These are phyloP conservation scores for Rhodomyrtus psidioides DNA, from an alignment of 441 rosid species.

Conservation along the genomic window DNA sequence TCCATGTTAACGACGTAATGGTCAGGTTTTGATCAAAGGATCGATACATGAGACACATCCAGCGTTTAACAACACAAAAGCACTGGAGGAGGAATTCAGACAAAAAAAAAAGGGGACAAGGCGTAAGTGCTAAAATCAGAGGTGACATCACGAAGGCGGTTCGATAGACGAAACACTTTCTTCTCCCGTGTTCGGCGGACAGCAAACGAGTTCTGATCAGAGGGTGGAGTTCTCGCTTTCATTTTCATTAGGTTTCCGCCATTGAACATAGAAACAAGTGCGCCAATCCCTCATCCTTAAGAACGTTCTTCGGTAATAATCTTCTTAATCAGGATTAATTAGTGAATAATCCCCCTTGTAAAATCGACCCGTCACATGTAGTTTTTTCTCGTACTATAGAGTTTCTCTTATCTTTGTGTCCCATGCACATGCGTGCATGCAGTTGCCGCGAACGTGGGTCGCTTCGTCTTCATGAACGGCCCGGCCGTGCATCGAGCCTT, in stretches of 20 bases:
- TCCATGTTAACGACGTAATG: neutral
- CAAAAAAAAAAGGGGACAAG: neutral
- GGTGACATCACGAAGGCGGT: too few species aligned
- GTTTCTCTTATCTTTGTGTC: neutral
- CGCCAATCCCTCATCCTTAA: neutral
- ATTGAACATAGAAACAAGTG: neutral
- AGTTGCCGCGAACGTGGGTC: neutral
- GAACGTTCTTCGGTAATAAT: neutral
- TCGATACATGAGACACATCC: neutral
- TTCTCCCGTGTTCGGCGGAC: neutral
- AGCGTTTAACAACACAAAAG: neutral
- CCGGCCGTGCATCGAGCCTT: neutral
- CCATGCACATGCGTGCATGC: neutral
- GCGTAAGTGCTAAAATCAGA: fast-evolving
- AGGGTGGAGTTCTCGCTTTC: neutral
- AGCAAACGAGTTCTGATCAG: neutral
- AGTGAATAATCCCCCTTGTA: too few species aligned
- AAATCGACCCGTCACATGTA: too few species aligned
- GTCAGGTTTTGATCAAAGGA: neutral
- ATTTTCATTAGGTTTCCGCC: neutral
- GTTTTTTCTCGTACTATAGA: too few species aligned
- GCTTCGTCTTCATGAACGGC: neutral
- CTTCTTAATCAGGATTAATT: neutral
- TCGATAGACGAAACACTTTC: neutral
- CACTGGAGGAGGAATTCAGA: neutral